These are phyloP conservation scores for Carpinus viminea DNA, from an alignment of 306 rosid species.

Conservation along the genomic window DNA sequence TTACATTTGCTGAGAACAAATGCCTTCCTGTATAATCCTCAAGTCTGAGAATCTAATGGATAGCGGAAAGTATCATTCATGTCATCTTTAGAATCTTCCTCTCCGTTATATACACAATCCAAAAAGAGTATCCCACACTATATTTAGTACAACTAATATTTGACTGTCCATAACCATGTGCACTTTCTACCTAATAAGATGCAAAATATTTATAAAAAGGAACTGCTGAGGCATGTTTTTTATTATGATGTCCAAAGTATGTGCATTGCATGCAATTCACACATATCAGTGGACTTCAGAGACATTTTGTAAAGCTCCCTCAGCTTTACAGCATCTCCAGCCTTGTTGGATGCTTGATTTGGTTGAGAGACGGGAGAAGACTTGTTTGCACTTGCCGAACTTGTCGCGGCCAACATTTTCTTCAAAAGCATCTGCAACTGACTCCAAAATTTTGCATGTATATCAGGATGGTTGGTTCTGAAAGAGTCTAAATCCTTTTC, in stretches of 20 bases:
- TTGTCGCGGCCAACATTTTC: conserved; percentile 66
- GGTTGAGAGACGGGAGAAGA: conserved; percentile 41
- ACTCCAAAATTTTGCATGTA: conserved; percentile 76
- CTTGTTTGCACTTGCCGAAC: conserved; percentile 51
- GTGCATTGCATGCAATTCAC: conserved; percentile 64
- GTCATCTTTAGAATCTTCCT: not conserved
- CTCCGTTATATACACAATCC: not conserved
- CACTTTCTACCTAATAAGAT: not conserved
- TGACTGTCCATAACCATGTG: not conserved
- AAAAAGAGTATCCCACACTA: not conserved
- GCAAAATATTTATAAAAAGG: not conserved
- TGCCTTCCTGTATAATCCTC: not conserved
- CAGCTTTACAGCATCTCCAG: conserved; percentile 67
- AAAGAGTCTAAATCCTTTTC: conserved; percentile 46
- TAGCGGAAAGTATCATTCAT: not conserved
- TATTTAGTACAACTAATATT: not conserved
- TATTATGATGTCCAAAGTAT: conserved; percentile 59
- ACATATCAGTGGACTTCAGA: conserved; percentile 55
- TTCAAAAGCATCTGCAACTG: conserved; percentile 82
- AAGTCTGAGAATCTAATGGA: not conserved
- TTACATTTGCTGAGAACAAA: not conserved
- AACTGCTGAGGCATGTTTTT: conserved; percentile 8
- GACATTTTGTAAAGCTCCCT: conserved; percentile 84
- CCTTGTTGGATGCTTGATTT: conserved; percentile 41
- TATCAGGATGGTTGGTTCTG: conserved; percentile 44